Percentiles rank a stretch among this genome's conserved stretches.
These are phyloP conservation scores for Trichoderma atrobrunneum DNA, from an alignment of 2,329 filamentous ascomycete species.

Conservation along the genomic window DNA sequence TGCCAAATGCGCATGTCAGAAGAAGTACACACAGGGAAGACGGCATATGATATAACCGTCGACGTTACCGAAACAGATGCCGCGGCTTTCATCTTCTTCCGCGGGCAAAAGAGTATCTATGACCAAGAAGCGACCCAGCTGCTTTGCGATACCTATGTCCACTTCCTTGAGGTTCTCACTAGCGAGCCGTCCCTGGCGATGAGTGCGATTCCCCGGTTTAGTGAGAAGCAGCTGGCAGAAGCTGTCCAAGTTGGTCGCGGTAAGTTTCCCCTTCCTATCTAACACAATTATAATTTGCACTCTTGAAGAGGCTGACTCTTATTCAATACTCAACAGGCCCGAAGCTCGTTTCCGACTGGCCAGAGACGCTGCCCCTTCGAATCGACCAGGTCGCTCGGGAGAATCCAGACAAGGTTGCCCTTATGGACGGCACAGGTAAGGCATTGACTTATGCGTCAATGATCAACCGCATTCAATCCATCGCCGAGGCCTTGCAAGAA, in stretches of 20 bases:
- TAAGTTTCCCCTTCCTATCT: neutral
- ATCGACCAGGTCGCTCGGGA: slow-evolving; percentile 34
- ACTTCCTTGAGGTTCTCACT: slow-evolving; percentile 25
- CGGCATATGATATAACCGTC: slow-evolving; percentile 34
- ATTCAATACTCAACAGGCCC: neutral
- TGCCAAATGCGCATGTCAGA: slow-evolving; percentile 22
- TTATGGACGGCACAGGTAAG: slow-evolving; percentile 25
- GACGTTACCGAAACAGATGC: slow-evolving; percentile 36
- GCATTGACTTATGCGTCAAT: slow-evolving; percentile 37
- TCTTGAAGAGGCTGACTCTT: neutral
- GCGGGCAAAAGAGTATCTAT: slow-evolving; percentile 34
- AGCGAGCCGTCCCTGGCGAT: slow-evolving; percentile 19
- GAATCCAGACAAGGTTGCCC: slow-evolving; percentile 19
- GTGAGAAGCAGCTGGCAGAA: slow-evolving; percentile 1
- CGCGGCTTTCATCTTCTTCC: slow-evolving; percentile 10
- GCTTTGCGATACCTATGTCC: slow-evolving; percentile 18
- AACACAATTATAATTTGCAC: too few species aligned
- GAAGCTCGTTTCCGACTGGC: slow-evolving; percentile 30
- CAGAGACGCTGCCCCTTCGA: slow-evolving; percentile 34
- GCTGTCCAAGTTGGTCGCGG: slow-evolving; percentile 13
- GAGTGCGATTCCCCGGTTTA: slow-evolving; percentile 5
- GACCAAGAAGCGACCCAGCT: neutral
- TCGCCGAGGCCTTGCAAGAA: slow-evolving; percentile 27
- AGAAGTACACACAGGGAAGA: slow-evolving; percentile 21
- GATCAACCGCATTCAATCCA: slow-evolving; percentile 31